Conservation (phyloP, 371 early-diverging fungal species). For the Apophysomyces sp. region DNA sequence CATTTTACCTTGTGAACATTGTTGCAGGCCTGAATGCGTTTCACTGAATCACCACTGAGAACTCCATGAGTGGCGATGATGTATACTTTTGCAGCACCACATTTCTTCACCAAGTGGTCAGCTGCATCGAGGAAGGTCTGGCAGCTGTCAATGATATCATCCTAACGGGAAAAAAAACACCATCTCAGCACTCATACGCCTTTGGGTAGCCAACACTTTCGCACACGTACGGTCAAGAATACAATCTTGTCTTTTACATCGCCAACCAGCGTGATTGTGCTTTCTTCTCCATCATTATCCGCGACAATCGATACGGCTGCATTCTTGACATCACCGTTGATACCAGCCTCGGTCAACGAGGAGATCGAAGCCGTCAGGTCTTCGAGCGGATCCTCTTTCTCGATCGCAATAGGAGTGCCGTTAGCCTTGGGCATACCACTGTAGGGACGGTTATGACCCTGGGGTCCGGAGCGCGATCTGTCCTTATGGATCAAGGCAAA, state of each 20-base stretch:
- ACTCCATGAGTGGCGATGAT: slow-evolving; percentile 96
- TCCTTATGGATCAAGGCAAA: slow-evolving; percentile 97
- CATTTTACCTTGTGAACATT: slow-evolving; percentile 75
- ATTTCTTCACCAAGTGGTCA: slow-evolving; percentile 81
- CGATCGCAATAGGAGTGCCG: slow-evolving; percentile 31
- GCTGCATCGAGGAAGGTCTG: slow-evolving; percentile 91
- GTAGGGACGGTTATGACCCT: slow-evolving; percentile 52
- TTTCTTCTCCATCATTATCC: slow-evolving; percentile 54
- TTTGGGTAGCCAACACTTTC: too few species aligned
- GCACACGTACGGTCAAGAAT: slow-evolving; percentile 82
- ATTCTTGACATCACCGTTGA: slow-evolving; percentile 44
- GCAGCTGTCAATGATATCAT: slow-evolving; percentile 89
- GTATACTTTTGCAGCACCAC: slow-evolving; percentile 84
- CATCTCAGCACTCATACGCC: too few species aligned
- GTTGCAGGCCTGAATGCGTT: slow-evolving; percentile 81
- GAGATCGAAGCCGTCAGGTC: slow-evolving; percentile 46
- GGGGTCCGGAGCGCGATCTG: slow-evolving; percentile 64
- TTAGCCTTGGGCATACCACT: slow-evolving; percentile 51
- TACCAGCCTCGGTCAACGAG: slow-evolving; percentile 40
- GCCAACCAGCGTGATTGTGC: slow-evolving; percentile 84
- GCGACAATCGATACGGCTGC: slow-evolving; percentile 52
- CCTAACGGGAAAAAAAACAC: slow-evolving; percentile 43
- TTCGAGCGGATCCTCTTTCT: slow-evolving; percentile 16
- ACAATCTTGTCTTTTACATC: slow-evolving; percentile 89
- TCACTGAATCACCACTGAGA: slow-evolving; percentile 81